These are phyloP conservation scores for Kuraishia piskuri DNA, from an alignment of 805 yeast genomes.

Conservation along the genomic window DNA sequence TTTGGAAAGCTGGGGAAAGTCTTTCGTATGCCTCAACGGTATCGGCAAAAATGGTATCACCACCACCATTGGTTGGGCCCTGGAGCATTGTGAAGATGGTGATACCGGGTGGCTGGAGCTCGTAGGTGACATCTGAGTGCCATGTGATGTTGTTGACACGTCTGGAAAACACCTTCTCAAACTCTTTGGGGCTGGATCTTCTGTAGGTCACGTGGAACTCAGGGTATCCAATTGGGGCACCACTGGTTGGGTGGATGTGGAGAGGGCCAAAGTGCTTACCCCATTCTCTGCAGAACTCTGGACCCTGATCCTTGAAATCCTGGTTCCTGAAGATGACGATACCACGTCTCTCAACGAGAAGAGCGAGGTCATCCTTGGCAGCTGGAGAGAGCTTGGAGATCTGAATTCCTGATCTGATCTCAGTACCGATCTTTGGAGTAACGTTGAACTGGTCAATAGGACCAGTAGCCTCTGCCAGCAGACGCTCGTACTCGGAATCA, in stretches of 20 bases:
- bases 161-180: slow-evolving; percentile 13
- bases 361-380: slow-evolving; percentile 40
- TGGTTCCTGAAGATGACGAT: slow-evolving; percentile 38
- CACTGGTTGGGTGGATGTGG: slow-evolving; percentile 41
- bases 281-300: slow-evolving; percentile 31
- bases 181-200: slow-evolving; percentile 22
- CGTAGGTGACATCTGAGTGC: slow-evolving; percentile 54
- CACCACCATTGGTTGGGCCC: slow-evolving; percentile 28
- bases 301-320: slow-evolving; percentile 30
- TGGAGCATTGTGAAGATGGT: slow-evolving; percentile 42
- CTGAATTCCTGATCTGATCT: slow-evolving; percentile 28
- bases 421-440: slow-evolving; percentile 38
- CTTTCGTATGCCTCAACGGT: slow-evolving; percentile 63
- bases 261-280: slow-evolving; percentile 36
- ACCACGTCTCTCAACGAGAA: slow-evolving; percentile 38
- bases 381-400: slow-evolving; percentile 28
- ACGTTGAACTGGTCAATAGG: slow-evolving; percentile 13
- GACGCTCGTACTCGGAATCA: slow-evolving; percentile 44
- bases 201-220: slow-evolving; percentile 32
- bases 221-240: slow-evolving; percentile 35
- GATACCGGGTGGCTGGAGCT: slow-evolving; percentile 54
- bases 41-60: slow-evolving; percentile 73
- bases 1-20: slow-evolving; percentile 56
- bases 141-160: slow-evolving; percentile 29
- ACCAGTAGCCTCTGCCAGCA: slow-evolving; percentile 26